Evolutionary conservation across 169 alveolate genomes (phyloP), one percentile per base, ranked within the genome.

Genomic region (Plasmodium vivax): DNA sequence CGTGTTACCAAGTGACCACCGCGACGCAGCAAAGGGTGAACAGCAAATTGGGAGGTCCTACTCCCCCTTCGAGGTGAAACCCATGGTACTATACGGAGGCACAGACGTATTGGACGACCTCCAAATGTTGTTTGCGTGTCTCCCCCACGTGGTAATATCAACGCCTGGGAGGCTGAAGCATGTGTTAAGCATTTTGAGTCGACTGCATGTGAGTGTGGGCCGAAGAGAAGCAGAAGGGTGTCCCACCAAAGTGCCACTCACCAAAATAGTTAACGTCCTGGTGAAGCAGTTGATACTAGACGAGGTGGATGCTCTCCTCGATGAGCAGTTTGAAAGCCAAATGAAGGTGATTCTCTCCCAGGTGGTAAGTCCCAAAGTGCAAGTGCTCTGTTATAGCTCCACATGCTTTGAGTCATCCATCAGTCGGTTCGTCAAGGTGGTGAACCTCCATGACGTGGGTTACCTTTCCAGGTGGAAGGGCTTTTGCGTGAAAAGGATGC

Each of bases 91-190:
- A 2, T 88, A 80, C 34, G 94, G 94, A 38, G 94, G 94, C 2
- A 88, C 88, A 9, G 82, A 88, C 32, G 88, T 88, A 14, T 27
- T n/a, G 5, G 94, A 88, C 0, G 79, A 79, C 56, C 8, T 88
- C 27, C 38, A 19, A 23, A 34, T 38, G 10, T 0, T 88, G n/a
- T 88, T 88, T 88, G 1, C 19, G 27, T 56, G 3, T 5, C 51
- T 77, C 8, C 94, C 94, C 5, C 41, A 88, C 30, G 82, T 88
- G 30, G 34, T 88, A 16, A 88, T 88, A 45, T 88, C 90, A 1
- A 88, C 94, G 27, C 94, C 94, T n/a, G 94, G 94, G 19, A 14
- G 94, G n/a, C 27, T 88, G 51, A 88, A 88, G 34, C 94, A 88
- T 51, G 54, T 88, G 79, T 23, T 88, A n/a, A 54, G 27, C 7